Percentiles rank a stretch among this genome's conserved stretches.
phyloP scores from a whole-genome alignment of 768 basidiomycete species.

The Pluteus cervinus region DNA sequence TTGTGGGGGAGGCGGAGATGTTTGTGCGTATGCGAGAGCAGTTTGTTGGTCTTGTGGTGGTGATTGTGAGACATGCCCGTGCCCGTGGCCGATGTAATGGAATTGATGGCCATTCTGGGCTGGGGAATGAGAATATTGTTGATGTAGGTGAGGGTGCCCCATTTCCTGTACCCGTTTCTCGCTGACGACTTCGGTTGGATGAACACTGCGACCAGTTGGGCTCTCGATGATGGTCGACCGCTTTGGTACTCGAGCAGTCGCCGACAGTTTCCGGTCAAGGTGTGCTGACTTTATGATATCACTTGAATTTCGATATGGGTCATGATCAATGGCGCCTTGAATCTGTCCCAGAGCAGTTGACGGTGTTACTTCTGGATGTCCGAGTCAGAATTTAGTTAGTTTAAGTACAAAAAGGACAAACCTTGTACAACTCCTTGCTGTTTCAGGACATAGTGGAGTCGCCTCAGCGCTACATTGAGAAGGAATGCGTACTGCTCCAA shows the following conservation, averaged over 20 bases:
- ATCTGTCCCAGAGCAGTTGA: conserved; percentile 20
- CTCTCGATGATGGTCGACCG: conserved; percentile 95
- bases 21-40: conserved; percentile 18
- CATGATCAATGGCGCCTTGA: conserved; percentile 41
- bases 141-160: conserved; percentile 27
- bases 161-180: conserved; percentile 45
- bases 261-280: conserved; percentile 91
- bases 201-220: conserved; percentile 82
- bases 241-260: conserved; percentile 87
- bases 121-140: conserved; percentile 23
- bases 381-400: neutral
- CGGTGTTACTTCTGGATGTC: conserved; percentile 16
- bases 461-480: conserved; percentile 88
- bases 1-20: conserved; percentile 20
- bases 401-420: conserved; percentile 6
- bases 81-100: conserved; percentile 29
- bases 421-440: conserved; percentile 79
- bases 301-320: conserved; percentile 79
- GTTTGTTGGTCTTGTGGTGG: conserved; percentile 21
- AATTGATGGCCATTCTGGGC: conserved; percentile 27
- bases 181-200: conserved; percentile 55
- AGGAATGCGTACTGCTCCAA: conserved; percentile 98
- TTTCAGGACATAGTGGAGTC: conserved; percentile 82
- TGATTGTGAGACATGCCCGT: conserved; percentile 17
- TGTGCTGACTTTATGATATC: conserved; percentile 95